Conservation (phyloP, 169 alveolate genomes). For the Cryptosporidium tyzzeri region DNA sequence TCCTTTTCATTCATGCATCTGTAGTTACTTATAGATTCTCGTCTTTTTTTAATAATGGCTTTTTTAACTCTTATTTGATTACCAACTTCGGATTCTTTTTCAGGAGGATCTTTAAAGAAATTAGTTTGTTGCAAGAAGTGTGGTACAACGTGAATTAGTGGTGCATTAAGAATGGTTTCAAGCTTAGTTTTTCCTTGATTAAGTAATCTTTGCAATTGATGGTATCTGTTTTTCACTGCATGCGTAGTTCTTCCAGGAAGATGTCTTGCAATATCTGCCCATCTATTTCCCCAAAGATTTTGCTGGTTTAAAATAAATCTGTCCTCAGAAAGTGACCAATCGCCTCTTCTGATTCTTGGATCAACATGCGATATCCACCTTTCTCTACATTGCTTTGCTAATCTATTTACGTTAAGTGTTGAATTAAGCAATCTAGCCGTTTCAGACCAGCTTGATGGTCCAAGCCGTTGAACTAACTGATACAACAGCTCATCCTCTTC, state of each 20-base stretch:
- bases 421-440: conserved; percentile 86
- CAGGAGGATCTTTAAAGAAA: conserved; percentile 18
- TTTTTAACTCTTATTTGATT: conserved; percentile 34
- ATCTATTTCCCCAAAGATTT: conserved; percentile 84
- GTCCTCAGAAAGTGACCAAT: conserved; percentile 86
- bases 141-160: conserved; percentile 60
- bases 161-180: conserved; percentile 70
- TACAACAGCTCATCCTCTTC: conserved; percentile 85
- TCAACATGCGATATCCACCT: conserved; percentile 88
- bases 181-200: conserved; percentile 73
- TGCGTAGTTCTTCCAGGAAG: conserved; percentile 89
- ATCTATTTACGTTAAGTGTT: conserved; percentile 78
- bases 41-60: conserved; percentile 9
- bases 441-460: conserved; percentile 87
- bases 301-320: conserved; percentile 80
- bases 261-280: conserved; percentile 85
- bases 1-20: conserved; percentile 16
- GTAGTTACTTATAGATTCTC: background rate
- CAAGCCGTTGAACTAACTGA: conserved; percentile 83
- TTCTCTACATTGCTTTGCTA: conserved; percentile 89
- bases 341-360: conserved; percentile 84
- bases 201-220: conserved; percentile 63
- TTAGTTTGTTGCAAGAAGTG: conserved; percentile 54
- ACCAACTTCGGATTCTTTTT: conserved; percentile 26
- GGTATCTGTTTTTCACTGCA: conserved; percentile 85